phyloP scores from a whole-genome alignment of 805 yeast genomes.

The Torulaspora franciscae region DNA sequence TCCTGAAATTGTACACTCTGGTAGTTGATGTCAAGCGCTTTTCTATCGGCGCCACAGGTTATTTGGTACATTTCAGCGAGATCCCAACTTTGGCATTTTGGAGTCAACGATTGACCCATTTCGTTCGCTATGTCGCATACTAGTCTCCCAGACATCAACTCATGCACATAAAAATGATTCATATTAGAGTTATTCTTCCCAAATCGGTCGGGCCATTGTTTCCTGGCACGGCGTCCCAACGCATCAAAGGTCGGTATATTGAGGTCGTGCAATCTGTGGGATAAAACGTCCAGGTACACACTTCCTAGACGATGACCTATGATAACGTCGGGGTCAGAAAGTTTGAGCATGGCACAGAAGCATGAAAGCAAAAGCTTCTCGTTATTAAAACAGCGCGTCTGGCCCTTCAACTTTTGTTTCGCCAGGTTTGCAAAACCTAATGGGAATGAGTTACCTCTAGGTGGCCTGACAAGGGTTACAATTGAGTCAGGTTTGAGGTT shows the following conservation, averaged over 20 bases:
- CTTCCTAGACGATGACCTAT: constrained; percentile 84
- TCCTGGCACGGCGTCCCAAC: constrained; percentile 77
- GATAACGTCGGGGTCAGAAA: constrained; percentile 87
- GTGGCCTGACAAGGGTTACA: constrained; percentile 75
- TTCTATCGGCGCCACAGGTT: constrained; percentile 60
- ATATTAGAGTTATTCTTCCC: constrained; percentile 50
- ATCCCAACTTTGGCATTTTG: constrained; percentile 93
- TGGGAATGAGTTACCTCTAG: constrained; percentile 62
- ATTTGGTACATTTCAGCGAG: constrained; percentile 84
- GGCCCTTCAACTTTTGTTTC: constrained; percentile 43
- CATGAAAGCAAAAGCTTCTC: constrained; percentile 73
- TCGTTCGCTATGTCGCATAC: constrained; percentile 91
- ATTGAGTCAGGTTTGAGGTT: constrained; percentile 54
- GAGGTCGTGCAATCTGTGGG: constrained; percentile 74
- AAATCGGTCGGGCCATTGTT: constrained; percentile 70
- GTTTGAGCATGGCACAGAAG: constrained; percentile 64
- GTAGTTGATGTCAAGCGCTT: constrained; percentile 67
- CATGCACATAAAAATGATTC: constrained; percentile 54
- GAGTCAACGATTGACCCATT: constrained; percentile 86
- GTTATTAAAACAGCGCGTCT: constrained; percentile 57
- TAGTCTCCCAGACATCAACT: constrained; percentile 77
- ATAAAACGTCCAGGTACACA: constrained; percentile 69
- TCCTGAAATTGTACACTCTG: constrained; percentile 59
- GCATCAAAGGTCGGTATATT: constrained; percentile 72
- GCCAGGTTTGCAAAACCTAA: constrained; percentile 66